Evolutionary conservation across 441 rosid genomes (phyloP), one percentile per base, ranked within the genome.

Genomic region (Populus hybrid): DNA sequence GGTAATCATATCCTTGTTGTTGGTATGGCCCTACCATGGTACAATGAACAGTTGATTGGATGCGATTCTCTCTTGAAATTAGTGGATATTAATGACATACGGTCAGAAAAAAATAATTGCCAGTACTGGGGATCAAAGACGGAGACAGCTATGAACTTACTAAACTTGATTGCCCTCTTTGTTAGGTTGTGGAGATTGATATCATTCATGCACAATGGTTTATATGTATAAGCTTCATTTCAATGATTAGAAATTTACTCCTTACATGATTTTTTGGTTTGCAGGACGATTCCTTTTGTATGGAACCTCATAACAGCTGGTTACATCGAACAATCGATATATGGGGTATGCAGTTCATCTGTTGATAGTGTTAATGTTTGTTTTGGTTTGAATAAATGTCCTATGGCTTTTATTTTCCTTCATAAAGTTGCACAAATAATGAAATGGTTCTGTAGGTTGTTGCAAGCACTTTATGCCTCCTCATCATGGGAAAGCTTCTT

Each of bases 261-360:
- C 66, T 70, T 67, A 46, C 40, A 30, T 30, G 32, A 30, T 30
- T 30, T 30, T 30, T 30, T 30, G 32, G 3, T 67, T 82, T 85
- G 75, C 80, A 96, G 99, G 93, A 96, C 99, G 34, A 94, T 96
- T 81, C 99, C 99, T 75, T 94, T 96, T 87, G 98, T 82, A 54
- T 96, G 98, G 99, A 96, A 96, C 85, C 93, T 96, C 64, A 72
- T 96, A 59, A 92, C 98, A 12, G 88, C 95, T 38, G 99, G 99
- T 81, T 96, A 91, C 77, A 80, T 96, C 63, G 99, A 96, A 80
- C 95, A 90, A 78, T 81, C 98, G 2, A 74, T 90, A 50, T 80
- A 88, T 90, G 99, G 98, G 90, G 98, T 94, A 90, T 81, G 84
- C 34, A 72, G 16, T 71, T 80, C 10, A 73, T 65, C 46, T 38